Percentiles rank a stretch among this genome's conserved stretches.
These are phyloP conservation scores for Sugiyamaella pinicola DNA, from an alignment of 1,139 yeast species.

Conservation along the genomic window DNA sequence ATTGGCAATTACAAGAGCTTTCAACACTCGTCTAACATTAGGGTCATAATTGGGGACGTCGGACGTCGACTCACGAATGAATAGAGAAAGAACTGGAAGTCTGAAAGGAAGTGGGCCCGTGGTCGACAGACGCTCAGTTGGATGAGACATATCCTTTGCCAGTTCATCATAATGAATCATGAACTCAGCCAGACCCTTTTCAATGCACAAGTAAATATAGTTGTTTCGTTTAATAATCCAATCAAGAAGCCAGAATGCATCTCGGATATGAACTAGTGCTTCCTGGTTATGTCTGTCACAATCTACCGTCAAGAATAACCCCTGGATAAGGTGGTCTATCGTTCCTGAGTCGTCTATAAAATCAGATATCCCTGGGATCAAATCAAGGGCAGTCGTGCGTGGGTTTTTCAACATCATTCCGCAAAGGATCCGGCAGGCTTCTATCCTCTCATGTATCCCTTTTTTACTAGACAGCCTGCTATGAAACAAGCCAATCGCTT, in stretches of 20 bases:
- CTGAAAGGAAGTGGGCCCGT: not conserved
- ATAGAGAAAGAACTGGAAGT: not conserved
- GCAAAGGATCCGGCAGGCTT: conserved; percentile 20
- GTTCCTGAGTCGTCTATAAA: conserved; percentile 18
- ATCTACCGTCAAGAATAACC: conserved; percentile 20
- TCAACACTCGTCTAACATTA: not conserved
- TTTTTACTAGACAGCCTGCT: conserved; percentile 18
- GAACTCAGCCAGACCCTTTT: conserved; percentile 6
- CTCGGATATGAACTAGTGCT: conserved; percentile 10
- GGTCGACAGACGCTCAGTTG: not conserved
- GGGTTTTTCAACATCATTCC: not conserved
- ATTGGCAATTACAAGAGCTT: not conserved
- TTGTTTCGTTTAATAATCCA: not conserved
- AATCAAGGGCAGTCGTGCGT: not conserved
- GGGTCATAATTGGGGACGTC: not conserved
- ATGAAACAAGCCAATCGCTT: conserved; percentile 23
- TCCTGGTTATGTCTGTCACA: not conserved
- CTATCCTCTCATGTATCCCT: conserved; percentile 20
- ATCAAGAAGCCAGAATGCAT: not conserved
- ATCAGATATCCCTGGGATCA: conserved; percentile 7
- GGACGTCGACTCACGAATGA: not conserved
- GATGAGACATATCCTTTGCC: not conserved
- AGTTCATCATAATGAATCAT: conserved; percentile 7
- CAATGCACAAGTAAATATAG: conserved; percentile 3
- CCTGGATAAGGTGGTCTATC: conserved; percentile 22